Evolutionary conservation across 768 basidiomycete genomes (phyloP).

Genomic region (Mycena rebaudengoi): DNA sequence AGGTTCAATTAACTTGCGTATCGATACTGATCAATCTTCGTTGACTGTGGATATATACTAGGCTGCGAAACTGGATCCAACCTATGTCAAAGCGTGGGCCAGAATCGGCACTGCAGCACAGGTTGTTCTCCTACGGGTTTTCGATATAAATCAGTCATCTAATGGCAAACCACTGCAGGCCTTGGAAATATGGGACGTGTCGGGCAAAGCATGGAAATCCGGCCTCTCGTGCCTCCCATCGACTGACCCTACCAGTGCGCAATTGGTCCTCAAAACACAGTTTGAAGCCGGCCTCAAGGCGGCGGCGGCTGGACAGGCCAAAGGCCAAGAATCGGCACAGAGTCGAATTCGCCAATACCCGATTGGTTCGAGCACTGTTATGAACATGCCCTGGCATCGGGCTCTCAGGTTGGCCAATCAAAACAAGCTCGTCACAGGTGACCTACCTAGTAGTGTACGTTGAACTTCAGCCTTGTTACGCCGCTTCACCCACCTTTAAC

Average conservation of each 20-base stretch:
- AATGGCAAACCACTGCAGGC: slow-evolving; percentile 28
- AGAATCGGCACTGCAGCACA: slow-evolving; percentile 44
- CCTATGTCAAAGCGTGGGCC: slow-evolving; percentile 51
- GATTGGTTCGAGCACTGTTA: neutral
- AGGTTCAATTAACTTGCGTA: slow-evolving; percentile 28
- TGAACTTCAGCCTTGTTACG: neutral
- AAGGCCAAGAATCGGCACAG: neutral
- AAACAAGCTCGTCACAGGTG: slow-evolving; percentile 20
- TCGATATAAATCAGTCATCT: no score
- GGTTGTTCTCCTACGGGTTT: slow-evolving; percentile 25
- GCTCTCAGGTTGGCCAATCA: slow-evolving; percentile 30
- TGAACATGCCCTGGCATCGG: slow-evolving; percentile 37
- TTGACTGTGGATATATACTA: slow-evolving; percentile 3
- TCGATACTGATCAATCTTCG: neutral
- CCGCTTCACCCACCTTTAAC: neutral
- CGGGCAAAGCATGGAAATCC: slow-evolving; percentile 38
- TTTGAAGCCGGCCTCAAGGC: slow-evolving; percentile 41
- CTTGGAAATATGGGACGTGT: slow-evolving; percentile 27
- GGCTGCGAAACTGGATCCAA: slow-evolving; percentile 50
- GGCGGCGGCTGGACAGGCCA: slow-evolving; percentile 23
- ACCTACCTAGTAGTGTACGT: slow-evolving; percentile 17
- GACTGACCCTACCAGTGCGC: slow-evolving; percentile 34
- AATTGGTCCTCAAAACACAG: slow-evolving; percentile 46
- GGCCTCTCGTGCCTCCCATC: slow-evolving; percentile 42
- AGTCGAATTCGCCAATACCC: neutral